Base-by-base conservation (phyloP, 306 rosid genomes). In the Ormosia emarginata region DNA sequence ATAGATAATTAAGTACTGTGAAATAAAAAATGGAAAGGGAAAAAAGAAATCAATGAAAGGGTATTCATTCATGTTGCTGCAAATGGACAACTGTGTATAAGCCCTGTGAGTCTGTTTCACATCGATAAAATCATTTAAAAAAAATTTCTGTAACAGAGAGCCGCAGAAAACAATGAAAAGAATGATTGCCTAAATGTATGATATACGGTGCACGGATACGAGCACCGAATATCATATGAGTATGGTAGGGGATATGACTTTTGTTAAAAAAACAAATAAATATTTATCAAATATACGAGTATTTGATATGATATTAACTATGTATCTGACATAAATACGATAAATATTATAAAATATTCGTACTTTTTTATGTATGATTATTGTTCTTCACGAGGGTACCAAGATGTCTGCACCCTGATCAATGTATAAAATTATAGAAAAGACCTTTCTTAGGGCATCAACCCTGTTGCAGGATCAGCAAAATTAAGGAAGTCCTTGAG, bases 361-460 rank as follows among this genome's bases (percentile, higher is more conserved):
- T n/a, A n/a, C n/a, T n/a, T n/a, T n/a, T n/a, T n/a, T n/a, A n/a
- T n/a, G 79, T 86, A 75, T 91, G 95, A 82, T 63, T 65, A 73
- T 79, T 66, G 39, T 88, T 78, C 81, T 86, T 81, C 87, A 84
- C 86, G 84, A 33, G 87, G 85, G 87, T 33, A 81, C 86, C 85
- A 84, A 88, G 79, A 79, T 59, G 81, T 82, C 50, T 83, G 89
- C 77, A 79, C 63, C 88, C 76, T 70, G 33, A 69, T 73, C 15
- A 59, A 65, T 79, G 83, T 66, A 81, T 43, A 47, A n/a, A n/a
- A n/a, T 82, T 59, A 84, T 69, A 64, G 46, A 36, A 53, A 85
- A 85, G 91, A 79, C 71, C 62, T 87, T 75, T 93, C 92, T 97
- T 98, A 96, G 11, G 99, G 98, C 88, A 96, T 85, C 67, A 62